Evolutionary conservation across 768 basidiomycete genomes (phyloP), one percentile per base, ranked within the genome.

Genomic region (Lactarius hatsudake): DNA sequence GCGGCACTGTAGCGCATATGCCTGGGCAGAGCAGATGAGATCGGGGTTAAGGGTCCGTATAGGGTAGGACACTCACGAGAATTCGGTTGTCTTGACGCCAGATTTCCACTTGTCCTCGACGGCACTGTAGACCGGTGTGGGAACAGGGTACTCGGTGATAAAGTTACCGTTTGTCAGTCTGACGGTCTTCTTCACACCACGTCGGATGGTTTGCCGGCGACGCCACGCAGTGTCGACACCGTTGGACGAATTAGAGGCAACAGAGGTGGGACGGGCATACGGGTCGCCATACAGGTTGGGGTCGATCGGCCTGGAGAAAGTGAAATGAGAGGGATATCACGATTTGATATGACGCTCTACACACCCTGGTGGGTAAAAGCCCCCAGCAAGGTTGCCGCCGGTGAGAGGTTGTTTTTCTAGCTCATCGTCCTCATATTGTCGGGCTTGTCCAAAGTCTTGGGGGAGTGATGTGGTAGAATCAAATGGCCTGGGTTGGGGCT

Each of bases 1-100:
- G 93, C 94, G 20, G 94, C 95, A 53, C 89, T 95, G 79, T 96
- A 97, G 51, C 94, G 85, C 92, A 97, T 94, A 77, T 97, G 94
- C 40, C 88, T 90, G 55, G 18, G 57, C 18, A n/a, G 57, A 20
- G 57, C 43, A 38, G n/a, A 51, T 70, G 34, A 66, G 62, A 26
- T 26, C 2, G 23, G 51, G 61, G 28, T 26, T n/a, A 34, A 34
- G 36, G 26, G 18, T 8, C n/a, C n/a, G 17, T n/a, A 26, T 15
- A 17, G 7, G n/a, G 34, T 26, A 17, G 12, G 17, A 28, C 20
- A 81, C 91, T 77, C 72, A 94, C 91, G 94, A 90, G 78, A 98
- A 98, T 77, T 98, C 96, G 2, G 87, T 95, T 18, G 89, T 87
- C 70, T 81, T 91, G 61, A 84, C 84, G 32, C 62, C 65, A 66